Conservation (phyloP, 139 green algal species). For the Tetraselmis striata region DNA sequence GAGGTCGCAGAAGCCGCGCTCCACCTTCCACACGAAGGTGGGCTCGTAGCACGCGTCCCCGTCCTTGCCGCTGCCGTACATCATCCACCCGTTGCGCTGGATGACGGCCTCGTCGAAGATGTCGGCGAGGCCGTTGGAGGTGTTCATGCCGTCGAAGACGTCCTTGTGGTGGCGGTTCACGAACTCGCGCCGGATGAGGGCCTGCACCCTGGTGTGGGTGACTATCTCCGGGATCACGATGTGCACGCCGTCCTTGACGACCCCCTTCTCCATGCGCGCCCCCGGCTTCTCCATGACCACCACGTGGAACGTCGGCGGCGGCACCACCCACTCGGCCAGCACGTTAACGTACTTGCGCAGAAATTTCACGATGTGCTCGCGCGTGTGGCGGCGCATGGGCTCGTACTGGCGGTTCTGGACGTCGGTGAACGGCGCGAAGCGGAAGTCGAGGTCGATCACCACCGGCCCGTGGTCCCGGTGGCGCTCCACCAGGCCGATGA, state of each 20-base stretch:
- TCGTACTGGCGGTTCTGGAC: too few species aligned
- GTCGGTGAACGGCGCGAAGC: too few species aligned
- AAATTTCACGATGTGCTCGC: too few species aligned
- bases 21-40: background rate
- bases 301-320: too few species aligned
- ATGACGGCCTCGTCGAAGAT: constrained; percentile 19
- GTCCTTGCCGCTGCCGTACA: constrained; percentile 15
- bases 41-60: background rate
- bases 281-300: constrained; percentile 9
- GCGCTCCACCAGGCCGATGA: constrained; percentile 9
- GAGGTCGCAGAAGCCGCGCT: too few species aligned
- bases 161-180: too few species aligned
- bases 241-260: constrained; percentile 18
- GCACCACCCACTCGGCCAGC: too few species aligned
- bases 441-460: constrained; percentile 14
- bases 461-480: constrained; percentile 13
- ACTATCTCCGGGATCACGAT: constrained; percentile 9
- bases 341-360: too few species aligned
- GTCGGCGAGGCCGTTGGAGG: constrained; percentile 3
- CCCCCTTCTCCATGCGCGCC: background rate
- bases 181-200: constrained; percentile 6
- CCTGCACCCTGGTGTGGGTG: constrained; percentile 8
- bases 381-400: too few species aligned
- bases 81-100: constrained; percentile 16
- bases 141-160: background rate